Percentiles rank a stretch among this genome's conserved stretches.
Evolutionary conservation across 2,329 filamentous ascomycete genomes (phyloP).

Genomic region (Phaeosphaeriaceae sp.): DNA sequence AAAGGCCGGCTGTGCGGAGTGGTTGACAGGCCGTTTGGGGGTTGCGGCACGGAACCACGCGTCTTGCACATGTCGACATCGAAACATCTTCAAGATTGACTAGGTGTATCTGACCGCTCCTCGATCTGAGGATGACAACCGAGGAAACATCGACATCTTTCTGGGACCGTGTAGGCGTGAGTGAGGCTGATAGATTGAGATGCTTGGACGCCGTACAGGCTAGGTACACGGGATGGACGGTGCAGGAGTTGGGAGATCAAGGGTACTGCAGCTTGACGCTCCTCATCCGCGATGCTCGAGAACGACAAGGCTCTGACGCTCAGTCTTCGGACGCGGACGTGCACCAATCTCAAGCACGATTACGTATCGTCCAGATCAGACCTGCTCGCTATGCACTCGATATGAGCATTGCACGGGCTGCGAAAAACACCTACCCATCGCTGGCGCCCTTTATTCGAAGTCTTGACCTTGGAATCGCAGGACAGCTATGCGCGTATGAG

Average conservation of each 20-base stretch:
- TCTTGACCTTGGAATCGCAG: conserved; percentile 16
- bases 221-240: conserved; percentile 4
- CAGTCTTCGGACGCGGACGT: neutral
- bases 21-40: neutral
- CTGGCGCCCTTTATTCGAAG: conserved; percentile 27
- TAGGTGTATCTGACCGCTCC: neutral
- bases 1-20: neutral
- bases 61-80: neutral
- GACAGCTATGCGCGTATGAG: conserved; percentile 28
- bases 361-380: conserved; percentile 36
- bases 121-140: neutral
- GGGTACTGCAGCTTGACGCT: conserved; percentile 20
- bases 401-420: conserved; percentile 23
- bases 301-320: neutral
- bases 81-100: neutral
- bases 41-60: conserved; percentile 9
- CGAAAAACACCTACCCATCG: conserved; percentile 25
- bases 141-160: neutral
- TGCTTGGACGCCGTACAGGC: conserved; percentile 6
- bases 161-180: conserved; percentile 7
- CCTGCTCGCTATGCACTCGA: conserved; percentile 31
- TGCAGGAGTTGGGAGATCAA: conserved; percentile 15
- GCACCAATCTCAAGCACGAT: neutral
- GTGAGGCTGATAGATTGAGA: neutral
- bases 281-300: conserved; percentile 1